These are phyloP conservation scores for Scedosporium minutisporum DNA, from an alignment of 2,329 filamentous ascomycete species.

Conservation along the genomic window DNA sequence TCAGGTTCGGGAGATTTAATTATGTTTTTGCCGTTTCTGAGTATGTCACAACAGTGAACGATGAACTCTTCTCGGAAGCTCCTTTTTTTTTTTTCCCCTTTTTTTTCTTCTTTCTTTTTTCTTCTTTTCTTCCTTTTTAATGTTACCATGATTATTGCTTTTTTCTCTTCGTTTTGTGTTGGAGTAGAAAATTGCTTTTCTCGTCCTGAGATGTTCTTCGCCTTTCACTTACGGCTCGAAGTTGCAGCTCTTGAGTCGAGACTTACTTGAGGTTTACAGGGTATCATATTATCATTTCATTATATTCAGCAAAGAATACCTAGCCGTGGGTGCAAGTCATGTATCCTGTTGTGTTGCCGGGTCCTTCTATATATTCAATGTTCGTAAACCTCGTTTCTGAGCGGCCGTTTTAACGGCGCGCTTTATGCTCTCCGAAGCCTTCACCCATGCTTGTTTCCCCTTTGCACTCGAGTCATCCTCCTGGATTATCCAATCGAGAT, in stretches of 20 bases:
- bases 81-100: too few species aligned
- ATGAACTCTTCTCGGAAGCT: too few species aligned
- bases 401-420: constrained; percentile 45
- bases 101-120: background rate
- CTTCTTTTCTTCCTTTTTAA: background rate
- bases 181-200: background rate
- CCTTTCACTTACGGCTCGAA: background rate
- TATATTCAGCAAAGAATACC: background rate
- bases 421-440: constrained; percentile 34
- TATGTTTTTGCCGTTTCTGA: background rate
- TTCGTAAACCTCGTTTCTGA: constrained; percentile 38
- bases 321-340: background rate
- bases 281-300: background rate
- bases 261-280: background rate
- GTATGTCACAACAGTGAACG: too few species aligned
- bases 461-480: constrained; percentile 25
- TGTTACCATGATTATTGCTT: background rate
- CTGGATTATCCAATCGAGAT: constrained; percentile 51
- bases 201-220: background rate
- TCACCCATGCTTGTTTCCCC: constrained; percentile 36
- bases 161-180: background rate
- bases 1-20: constrained; percentile 1
- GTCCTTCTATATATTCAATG: constrained; percentile 2
- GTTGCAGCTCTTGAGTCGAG: background rate
- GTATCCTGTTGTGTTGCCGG: background rate